Evolutionary conservation across 257 asterid species (phyloP), one percentile per base, ranked within the genome.

Genomic region (Prunella vulgaris): DNA sequence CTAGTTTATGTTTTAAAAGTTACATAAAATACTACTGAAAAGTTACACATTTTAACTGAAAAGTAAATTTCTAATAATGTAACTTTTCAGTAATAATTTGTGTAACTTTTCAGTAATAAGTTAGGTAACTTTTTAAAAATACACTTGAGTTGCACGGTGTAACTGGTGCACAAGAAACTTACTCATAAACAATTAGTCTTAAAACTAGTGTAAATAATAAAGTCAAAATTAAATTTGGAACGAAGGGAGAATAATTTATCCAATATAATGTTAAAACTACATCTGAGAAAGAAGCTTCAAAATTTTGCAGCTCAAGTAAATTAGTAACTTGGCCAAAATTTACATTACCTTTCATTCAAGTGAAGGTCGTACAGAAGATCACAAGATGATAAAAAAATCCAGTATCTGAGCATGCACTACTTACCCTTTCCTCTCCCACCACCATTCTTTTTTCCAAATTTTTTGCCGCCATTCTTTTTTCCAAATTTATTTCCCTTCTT

Each of bases 401-500:
- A 8, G 46, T 38, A 3, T 13, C 1, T 12, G 15, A 40, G 10
- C 3, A n/a, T n/a, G n/a, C n/a, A n/a, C 74, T 69, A 60, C 61
- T 77, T 72, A 15, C 32, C 62, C 75, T 44, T 73, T 22, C 73
- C 64, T 22, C 64, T 22, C 73, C 73, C 53, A 13, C 10, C 14
- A 40, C 64, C 56, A 8, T 15, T 57, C 59, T 53, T 67, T 73
- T 80, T 78, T 0, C 83, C 85, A 9, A 74, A 85, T 56, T 81
- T 86, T 22, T 54, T 68, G 14, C 10, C 14, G 54, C 64, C 56
- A 8, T 15, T 57, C 59, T 53, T 67, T 73, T 80, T 78, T 0
- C 83, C 85, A 9, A 74, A 85, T 56, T 81, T 86, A 69, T 86
- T 82, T 40, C 80, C 61, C 61, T 79, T 79, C 78, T 78, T 86